Conservation (phyloP, 192 early-diverging fungal species). For the Phlyctochytrium bullatum region DNA sequence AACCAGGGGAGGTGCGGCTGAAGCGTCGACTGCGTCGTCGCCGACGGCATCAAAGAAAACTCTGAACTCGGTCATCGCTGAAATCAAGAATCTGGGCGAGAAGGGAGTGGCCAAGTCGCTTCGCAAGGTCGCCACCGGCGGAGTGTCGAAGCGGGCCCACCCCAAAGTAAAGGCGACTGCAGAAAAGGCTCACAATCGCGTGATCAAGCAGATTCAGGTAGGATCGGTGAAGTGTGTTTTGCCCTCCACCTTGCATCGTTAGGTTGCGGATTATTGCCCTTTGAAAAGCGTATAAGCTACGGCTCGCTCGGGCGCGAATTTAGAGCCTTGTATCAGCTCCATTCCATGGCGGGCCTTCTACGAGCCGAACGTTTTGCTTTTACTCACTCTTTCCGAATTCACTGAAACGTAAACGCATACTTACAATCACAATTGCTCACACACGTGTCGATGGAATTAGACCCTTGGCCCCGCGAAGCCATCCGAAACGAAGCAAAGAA, state of each 20-base stretch:
- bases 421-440: background rate
- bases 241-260: too few relatives aligned
- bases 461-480: background rate
- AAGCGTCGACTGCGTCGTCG: background rate
- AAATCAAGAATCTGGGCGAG: background rate
- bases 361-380: too few relatives aligned
- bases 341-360: too few relatives aligned
- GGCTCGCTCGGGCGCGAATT: too few relatives aligned
- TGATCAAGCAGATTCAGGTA: conserved; percentile 2
- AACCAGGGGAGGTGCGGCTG: background rate
- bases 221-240: background rate
- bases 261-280: too few relatives aligned
- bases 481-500: background rate
- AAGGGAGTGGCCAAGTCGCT: background rate
- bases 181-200: background rate
- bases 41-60: background rate
- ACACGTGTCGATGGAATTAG: background rate
- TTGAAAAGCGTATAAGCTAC: too few relatives aligned
- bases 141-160: background rate
- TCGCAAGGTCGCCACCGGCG: background rate
- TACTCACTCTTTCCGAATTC: too few relatives aligned
- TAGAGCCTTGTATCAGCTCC: too few relatives aligned
- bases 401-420: too few relatives aligned
- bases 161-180: background rate
- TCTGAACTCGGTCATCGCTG: background rate